phyloP scores from a whole-genome alignment of 2,329 filamentous ascomycete genomes.

The Scedosporium minutisporum region DNA sequence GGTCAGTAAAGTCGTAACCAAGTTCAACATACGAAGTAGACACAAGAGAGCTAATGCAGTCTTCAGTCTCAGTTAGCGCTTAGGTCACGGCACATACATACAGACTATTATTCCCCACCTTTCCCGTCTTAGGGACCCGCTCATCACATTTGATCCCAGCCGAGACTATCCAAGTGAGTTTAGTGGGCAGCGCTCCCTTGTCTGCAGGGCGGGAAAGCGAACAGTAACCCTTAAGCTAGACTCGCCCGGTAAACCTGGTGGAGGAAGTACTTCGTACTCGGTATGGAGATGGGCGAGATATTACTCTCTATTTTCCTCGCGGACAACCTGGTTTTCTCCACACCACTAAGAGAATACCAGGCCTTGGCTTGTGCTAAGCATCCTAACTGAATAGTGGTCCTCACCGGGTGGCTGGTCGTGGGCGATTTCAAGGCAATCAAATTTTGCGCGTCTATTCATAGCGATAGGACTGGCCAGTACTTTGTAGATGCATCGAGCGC shows the following conservation, averaged over 20 bases:
- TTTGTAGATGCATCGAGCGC: background rate
- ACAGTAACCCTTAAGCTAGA: background rate
- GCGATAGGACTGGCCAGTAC: background rate
- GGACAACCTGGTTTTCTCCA: too few relatives aligned
- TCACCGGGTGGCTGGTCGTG: background rate
- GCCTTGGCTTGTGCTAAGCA: too few relatives aligned
- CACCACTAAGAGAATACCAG: too few relatives aligned
- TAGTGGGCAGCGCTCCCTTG: background rate
- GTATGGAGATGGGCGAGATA: too few relatives aligned
- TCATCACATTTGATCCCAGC: background rate
- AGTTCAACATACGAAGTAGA: background rate
- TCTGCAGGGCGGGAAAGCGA: background rate
- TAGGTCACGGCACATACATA: background rate
- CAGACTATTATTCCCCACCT: background rate
- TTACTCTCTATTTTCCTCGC: too few relatives aligned
- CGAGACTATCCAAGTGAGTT: background rate
- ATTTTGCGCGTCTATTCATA: background rate
- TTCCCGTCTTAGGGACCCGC: background rate
- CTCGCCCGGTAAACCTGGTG: too few relatives aligned
- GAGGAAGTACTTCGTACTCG: too few relatives aligned
- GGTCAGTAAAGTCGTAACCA: background rate
- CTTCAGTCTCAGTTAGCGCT: background rate
- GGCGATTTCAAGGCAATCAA: background rate
- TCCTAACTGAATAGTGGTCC: too few relatives aligned
- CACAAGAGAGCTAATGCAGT: background rate